phyloP scores from a whole-genome alignment of 2,329 filamentous ascomycete genomes.

The Fusarium tjaetaba region DNA sequence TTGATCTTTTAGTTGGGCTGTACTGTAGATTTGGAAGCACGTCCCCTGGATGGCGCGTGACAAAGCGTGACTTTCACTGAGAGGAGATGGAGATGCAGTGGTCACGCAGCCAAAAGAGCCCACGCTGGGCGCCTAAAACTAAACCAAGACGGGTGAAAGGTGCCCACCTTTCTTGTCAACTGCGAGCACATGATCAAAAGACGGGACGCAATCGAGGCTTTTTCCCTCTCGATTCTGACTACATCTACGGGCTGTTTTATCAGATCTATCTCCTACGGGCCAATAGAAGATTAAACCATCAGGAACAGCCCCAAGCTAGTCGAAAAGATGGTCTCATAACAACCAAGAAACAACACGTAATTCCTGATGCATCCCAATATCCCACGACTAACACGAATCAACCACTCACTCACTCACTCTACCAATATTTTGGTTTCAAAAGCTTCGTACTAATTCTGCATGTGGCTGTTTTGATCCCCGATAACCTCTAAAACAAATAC shows the following conservation, averaged over 20 bases:
- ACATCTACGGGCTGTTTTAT: constrained; percentile 7
- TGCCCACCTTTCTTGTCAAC: constrained; percentile 20
- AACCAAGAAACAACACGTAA: not conserved
- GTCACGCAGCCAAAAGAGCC: constrained; percentile 35
- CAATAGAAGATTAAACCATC: not conserved
- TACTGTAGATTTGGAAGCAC: constrained; percentile 31
- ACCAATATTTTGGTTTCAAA: not conserved
- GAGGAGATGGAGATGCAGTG: constrained; percentile 23
- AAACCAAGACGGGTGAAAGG: constrained; percentile 21
- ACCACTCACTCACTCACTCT: not conserved
- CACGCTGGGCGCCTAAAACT: not conserved
- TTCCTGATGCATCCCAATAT: not conserved
- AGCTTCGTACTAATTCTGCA: not conserved
- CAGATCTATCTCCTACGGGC: not conserved
- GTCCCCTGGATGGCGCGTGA: constrained; percentile 36
- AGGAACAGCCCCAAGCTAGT: not conserved
- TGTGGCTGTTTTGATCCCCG: constrained; percentile 8
- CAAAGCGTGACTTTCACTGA: constrained; percentile 39
- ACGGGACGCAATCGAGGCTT: constrained; percentile 31
- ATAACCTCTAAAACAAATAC: not conserved
- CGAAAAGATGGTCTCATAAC: not conserved
- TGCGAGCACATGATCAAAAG: constrained; percentile 40
- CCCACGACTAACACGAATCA: not conserved
- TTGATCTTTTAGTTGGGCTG: not conserved
- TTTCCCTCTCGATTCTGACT: constrained; percentile 28